Evolutionary conservation across 2,329 filamentous ascomycete genomes (phyloP).

Genomic region (Zymoseptoria pseudotritici): DNA sequence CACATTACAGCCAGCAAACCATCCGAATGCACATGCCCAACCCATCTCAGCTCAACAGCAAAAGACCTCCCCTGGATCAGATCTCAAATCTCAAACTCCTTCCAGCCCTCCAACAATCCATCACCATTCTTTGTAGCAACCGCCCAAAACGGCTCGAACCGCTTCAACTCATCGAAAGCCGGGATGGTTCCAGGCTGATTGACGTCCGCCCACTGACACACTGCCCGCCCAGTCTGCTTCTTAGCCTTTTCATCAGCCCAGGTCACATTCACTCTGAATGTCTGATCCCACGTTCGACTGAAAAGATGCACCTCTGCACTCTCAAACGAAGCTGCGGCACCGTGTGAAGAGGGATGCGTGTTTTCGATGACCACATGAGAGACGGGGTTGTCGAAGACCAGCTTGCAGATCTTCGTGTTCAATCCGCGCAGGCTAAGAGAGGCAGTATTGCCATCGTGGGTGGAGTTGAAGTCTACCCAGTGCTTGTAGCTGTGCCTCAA

Average conservation of each 20-base stretch:
- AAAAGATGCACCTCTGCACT: slow-evolving; percentile 67
- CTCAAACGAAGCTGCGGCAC: slow-evolving; percentile 41
- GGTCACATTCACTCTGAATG: slow-evolving; percentile 67
- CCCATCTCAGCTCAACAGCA: background rate
- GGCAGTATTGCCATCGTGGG: slow-evolving; percentile 42
- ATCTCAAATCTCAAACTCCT: slow-evolving; percentile 46
- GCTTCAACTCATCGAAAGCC: slow-evolving; percentile 69
- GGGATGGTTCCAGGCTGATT: slow-evolving; percentile 67
- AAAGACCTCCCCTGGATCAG: background rate
- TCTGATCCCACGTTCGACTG: slow-evolving; percentile 69
- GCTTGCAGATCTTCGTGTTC: slow-evolving; percentile 71
- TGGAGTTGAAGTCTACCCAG: slow-evolving; percentile 62
- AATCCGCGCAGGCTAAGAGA: slow-evolving; percentile 59
- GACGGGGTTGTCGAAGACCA: slow-evolving; percentile 65
- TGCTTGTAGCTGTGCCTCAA: slow-evolving; percentile 18
- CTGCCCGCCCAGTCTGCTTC: slow-evolving; percentile 55
- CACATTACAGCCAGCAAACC: background rate
- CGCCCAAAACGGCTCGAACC: slow-evolving; percentile 74
- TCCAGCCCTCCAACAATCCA: slow-evolving; percentile 74
- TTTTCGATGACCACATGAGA: slow-evolving; percentile 55
- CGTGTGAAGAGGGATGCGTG: background rate
- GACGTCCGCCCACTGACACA: slow-evolving; percentile 82
- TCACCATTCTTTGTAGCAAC: slow-evolving; percentile 67
- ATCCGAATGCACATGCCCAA: background rate
- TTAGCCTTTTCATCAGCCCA: slow-evolving; percentile 44